phyloP scores from a whole-genome alignment of 2,329 filamentous ascomycete species.

The Fusarium guadeloupense region DNA sequence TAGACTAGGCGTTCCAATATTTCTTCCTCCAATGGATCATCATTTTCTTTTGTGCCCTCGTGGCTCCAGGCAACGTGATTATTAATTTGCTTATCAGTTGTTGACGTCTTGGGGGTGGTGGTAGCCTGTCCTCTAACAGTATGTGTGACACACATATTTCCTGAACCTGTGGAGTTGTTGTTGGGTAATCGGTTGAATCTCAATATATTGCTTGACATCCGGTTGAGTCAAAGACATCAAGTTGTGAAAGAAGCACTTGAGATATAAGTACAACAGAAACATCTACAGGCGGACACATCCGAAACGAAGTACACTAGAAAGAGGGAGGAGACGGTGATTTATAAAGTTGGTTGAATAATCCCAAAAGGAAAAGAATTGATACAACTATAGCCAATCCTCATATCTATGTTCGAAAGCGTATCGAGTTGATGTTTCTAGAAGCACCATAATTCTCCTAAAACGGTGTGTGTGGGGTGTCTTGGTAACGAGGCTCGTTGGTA shows the following conservation, averaged over 20 bases:
- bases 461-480: slow-evolving; percentile 20
- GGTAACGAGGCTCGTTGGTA: not conserved
- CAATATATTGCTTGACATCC: not conserved
- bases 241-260: too few species aligned
- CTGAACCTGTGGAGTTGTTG: not conserved
- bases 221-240: not conserved
- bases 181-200: not conserved
- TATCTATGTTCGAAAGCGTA: slow-evolving; percentile 16
- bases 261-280: too few species aligned
- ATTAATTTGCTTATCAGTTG: not conserved
- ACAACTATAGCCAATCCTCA: not conserved
- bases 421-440: not conserved
- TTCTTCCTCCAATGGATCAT: slow-evolving; percentile 19
- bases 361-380: not conserved
- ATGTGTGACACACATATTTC: not conserved
- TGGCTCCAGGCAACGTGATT: not conserved
- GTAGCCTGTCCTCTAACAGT: not conserved
- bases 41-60: not conserved
- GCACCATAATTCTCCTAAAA: not conserved
- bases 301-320: not conserved
- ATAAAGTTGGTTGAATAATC: not conserved
- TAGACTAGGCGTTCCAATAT: slow-evolving; percentile 7
- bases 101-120: not conserved
- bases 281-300: not conserved
- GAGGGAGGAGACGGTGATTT: not conserved